Evolutionary conservation across 1,139 yeast species (phyloP), one percentile per base, ranked within the genome.

Genomic region (Dujonia santamariae): DNA sequence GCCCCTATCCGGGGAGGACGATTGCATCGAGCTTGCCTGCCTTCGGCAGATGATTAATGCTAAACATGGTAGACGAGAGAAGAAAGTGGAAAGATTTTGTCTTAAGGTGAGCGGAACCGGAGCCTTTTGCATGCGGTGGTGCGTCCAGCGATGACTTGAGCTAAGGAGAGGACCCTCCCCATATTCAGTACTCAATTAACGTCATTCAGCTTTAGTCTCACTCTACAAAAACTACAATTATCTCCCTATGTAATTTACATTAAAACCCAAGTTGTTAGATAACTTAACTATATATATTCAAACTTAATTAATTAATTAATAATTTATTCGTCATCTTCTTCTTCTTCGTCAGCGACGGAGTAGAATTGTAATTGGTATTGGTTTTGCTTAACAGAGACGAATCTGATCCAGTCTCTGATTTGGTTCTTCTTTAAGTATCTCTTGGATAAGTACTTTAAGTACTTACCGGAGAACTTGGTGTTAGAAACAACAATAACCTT

Each of bases 391-490:
- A 85, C 81, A 54, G 98, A 85, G 56, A 92, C 96, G 64, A 94
- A 92, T 83, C 98, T 94, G 75, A 94, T 88, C 98, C 98, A 92
- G 80, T 92, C 98, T 80, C 94, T 85, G 78, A 90, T 85, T 76
- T 86, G 95, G 94, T 88, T 87, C 87, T 92, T 92, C 96, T 92
- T 92, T 75, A 92, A 86, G 94, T 87, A 92, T 82, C 95, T 90
- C 88, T 92, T 92, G 65, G 97, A 86, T 70, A 92, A 80, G 92
- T 90, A 92, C 80, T 92, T 92, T 72, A 88, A 85, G 95, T 92
- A 92, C 79, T 94, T 92, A 77, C 99, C 99, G 56, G 97, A 88
- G 92, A 94, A 92, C 77, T 87, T 84, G 73, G 95, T 74, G 75
- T 84, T 79, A 53, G 97, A 77, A 53, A 84, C 88, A 72, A 88